Base-by-base conservation (phyloP, 352 stramenopile species). In the Phytophthora citrophthora region DNA sequence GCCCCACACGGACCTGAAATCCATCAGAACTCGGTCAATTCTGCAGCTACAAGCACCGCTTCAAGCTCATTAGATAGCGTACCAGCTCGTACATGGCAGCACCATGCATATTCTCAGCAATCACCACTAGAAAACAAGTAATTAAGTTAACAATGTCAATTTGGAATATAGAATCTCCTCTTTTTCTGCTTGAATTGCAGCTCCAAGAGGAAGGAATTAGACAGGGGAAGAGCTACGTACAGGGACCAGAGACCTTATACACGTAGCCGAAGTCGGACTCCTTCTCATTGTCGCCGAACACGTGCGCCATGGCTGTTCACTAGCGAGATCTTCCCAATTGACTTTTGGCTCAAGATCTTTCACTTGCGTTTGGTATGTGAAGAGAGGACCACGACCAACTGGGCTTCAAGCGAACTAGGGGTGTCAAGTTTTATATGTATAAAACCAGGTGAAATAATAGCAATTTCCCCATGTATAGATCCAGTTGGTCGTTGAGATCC, bases 81-180 rank as follows among this genome's bases (percentile, higher is more conserved):
- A 90, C 84, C 74, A 94, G 74, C 65, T 99, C 94, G 78, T 97
- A 98, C 98, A 99, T 99, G 70, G 97, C 97, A 60, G 97, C 89
- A 38, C 98, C 98, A 62, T 93, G 92, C 98, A 99, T 99, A 72
- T 98, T 97, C 74, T 99, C 98, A 49, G 97, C 98, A 69, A 99
- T 98, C 50, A 99, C 98, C 56, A 98, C 91, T 97, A 64, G 20
- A 55, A 12, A 47, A 64, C 24, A 39, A 13, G 39, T 18, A 56
- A 46, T 43, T 52, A 11, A 6, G 16, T 53, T 55, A 50, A 44
- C 29, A 34, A 34, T 1, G 29, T 29, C 9, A 34, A 34, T 34
- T 8, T 8, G 29, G 8, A 43, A 43, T 23, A 36, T 36, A 34
- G 27, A 39, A 49, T 29, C 13, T 44, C 47, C 26, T 10, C 9